Evolutionary conservation across 139 green algal genomes (phyloP).

Genomic region (Ettlia oleoabundans): DNA sequence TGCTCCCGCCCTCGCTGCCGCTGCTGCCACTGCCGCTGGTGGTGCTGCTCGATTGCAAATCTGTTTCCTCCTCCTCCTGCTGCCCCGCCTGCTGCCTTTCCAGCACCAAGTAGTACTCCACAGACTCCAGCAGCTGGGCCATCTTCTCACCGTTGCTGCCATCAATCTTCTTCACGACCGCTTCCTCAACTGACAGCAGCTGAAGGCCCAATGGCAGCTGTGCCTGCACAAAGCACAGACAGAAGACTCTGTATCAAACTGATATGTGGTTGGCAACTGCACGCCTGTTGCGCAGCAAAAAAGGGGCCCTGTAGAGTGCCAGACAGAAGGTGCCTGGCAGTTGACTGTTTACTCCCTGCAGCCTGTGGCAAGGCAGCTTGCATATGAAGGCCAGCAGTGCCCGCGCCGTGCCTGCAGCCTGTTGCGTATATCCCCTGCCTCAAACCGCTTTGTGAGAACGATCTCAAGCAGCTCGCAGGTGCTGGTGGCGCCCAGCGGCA

Average conservation of each 20-base stretch:
- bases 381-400: too few relatives aligned
- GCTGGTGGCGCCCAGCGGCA: conserved; percentile 67
- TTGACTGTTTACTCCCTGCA: too few relatives aligned
- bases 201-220: conserved; percentile 54
- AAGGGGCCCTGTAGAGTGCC: too few relatives aligned
- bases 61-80: conserved; percentile 12
- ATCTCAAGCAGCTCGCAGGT: conserved; percentile 64
- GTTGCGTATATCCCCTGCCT: conserved; percentile 21
- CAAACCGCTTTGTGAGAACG: conserved; percentile 43
- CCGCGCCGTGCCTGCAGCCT: conserved; percentile 40
- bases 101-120: conserved; percentile 55
- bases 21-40: too few relatives aligned
- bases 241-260: too few relatives aligned
- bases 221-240: conserved; percentile 5
- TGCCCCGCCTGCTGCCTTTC: conserved; percentile 15
- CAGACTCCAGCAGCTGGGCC: conserved; percentile 33
- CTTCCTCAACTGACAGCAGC: conserved; percentile 46
- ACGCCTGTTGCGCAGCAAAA: too few relatives aligned
- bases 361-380: too few relatives aligned
- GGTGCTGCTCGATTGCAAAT: too few relatives aligned
- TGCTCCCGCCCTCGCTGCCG: conserved; percentile 20
- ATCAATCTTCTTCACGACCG: conserved; percentile 50
- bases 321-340: too few relatives aligned
- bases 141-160: conserved; percentile 57
- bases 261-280: too few relatives aligned